Base-by-base conservation (phyloP, 176 grass and related monocot species). In the Hyparrhenia diplandra region DNA sequence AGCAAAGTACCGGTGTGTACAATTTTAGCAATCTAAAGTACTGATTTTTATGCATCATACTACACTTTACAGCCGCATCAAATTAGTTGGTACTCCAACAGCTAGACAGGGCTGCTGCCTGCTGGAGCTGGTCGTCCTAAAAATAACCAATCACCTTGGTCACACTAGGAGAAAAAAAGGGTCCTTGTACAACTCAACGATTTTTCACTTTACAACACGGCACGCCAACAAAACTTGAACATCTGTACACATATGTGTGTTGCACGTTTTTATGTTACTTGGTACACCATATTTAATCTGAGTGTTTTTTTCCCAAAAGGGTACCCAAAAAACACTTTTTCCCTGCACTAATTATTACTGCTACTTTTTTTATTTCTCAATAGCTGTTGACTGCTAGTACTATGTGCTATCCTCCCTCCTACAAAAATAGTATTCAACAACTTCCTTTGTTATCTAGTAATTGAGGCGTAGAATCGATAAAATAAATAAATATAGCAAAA, bases 201-300 rank as follows among this genome's bases (percentile, higher is more conserved):
- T 71, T 77, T 77, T 55, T 27, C 28, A 31, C 83, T 89, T 89
- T 89, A 81, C 87, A 85, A 71, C 87, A 85, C 71, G 87, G 73
- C 77, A 72, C 27, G 47, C 87, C 57, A 79, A 70, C 74, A 27
- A 76, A 45, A 71, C 54, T 34, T 41, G 55, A 71, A 45, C 30
- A 30, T 54, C 25, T 24, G 32, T 78, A n/a, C 71, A 41, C 24
- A 64, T 42, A 43, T 76, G 23, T 39, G 47, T 35, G 40, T 70
- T 29, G 14, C 64, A 40, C 35, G n/a, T 57, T 79, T 64, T 46
- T 72, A 45, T 46, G 75, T 10, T 41, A 77, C 41, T 54, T 55
- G 13, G 21, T 68, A 80, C 21, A n/a, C n/a, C n/a, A n/a, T n/a
- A n/a, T n/a, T n/a, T n/a, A n/a, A n/a, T n/a, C n/a, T n/a, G n/a